Conservation (phyloP, 2,329 filamentous ascomycete genomes). For the Epichloe coenophiala region DNA sequence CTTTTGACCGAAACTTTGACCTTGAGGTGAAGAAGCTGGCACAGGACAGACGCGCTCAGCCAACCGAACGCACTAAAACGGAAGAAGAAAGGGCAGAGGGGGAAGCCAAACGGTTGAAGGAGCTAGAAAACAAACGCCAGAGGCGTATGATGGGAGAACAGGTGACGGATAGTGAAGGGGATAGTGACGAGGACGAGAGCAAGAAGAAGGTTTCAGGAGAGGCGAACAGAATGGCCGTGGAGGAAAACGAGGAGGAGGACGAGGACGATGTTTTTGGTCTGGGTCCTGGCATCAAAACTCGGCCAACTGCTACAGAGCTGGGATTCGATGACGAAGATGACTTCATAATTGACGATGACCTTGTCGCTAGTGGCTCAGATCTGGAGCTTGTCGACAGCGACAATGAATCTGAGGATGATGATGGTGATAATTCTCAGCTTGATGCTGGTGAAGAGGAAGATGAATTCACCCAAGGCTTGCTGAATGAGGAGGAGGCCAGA, state of each 20-base stretch:
- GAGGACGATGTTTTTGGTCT: conserved; percentile 41
- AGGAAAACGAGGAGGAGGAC: conserved; percentile 32
- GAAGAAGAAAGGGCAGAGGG: conserved; percentile 73
- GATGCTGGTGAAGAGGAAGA: conserved; percentile 38
- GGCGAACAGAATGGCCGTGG: conserved; percentile 22
- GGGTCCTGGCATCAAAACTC: conserved; percentile 42
- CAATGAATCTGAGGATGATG: conserved; percentile 36
- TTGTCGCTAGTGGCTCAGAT: conserved; percentile 70
- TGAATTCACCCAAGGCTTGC: conserved; percentile 59
- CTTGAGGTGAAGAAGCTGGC: conserved; percentile 67
- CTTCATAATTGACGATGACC: conserved; percentile 78
- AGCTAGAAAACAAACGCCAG: conserved; percentile 70
- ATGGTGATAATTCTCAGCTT: conserved; percentile 20
- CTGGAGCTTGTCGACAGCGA: conserved; percentile 43
- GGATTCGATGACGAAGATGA: conserved; percentile 90
- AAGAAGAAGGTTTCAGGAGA: conserved; percentile 21
- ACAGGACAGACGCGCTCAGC: conserved; percentile 71
- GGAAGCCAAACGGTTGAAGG: conserved; percentile 61
- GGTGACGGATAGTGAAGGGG: conserved; percentile 51
- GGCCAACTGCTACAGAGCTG: conserved; percentile 45
- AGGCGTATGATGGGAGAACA: conserved; percentile 78
- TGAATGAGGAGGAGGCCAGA: conserved; percentile 43
- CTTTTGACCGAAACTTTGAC: conserved; percentile 81
- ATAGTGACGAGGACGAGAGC: conserved; percentile 26
- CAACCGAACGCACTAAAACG: conserved; percentile 79